phyloP scores from a whole-genome alignment of 2,329 filamentous ascomycete genomes.

The Corinectria fuckeliana region DNA sequence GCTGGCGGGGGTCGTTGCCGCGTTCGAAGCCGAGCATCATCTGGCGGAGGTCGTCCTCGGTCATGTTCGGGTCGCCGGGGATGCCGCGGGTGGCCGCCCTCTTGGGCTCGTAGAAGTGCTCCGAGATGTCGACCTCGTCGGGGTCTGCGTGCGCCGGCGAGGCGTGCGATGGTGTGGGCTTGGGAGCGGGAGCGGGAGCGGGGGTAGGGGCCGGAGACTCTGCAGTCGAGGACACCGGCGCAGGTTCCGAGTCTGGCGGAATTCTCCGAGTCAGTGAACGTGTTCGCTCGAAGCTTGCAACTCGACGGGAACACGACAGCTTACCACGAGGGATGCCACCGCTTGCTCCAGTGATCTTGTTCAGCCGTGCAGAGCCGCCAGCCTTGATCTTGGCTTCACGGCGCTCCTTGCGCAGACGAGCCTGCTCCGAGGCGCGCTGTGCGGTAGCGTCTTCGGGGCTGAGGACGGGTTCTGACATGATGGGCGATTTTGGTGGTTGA shows the following conservation, averaged over 20 bases:
- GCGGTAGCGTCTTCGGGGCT: conserved; percentile 54
- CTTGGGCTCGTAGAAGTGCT: conserved; percentile 70
- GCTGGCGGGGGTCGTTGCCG: conserved; percentile 35
- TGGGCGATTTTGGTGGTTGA: background rate
- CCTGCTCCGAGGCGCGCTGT: conserved; percentile 66
- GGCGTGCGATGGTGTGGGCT: conserved; percentile 40
- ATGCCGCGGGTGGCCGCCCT: conserved; percentile 42
- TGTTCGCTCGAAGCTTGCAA: background rate
- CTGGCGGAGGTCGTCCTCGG: conserved; percentile 68
- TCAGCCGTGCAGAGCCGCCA: conserved; percentile 72
- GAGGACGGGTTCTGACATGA: conserved; percentile 49
- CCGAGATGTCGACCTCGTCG: conserved; percentile 80
- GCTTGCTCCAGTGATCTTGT: conserved; percentile 76
- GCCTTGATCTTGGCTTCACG: conserved; percentile 80
- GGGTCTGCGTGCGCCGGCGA: conserved; percentile 64
- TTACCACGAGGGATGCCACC: conserved; percentile 46
- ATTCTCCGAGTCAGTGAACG: background rate
- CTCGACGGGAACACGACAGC: background rate
- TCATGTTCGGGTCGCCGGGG: conserved; percentile 46
- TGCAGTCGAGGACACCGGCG: conserved; percentile 29
- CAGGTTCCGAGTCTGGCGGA: conserved; percentile 17
- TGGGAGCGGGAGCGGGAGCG: conserved; percentile 20
- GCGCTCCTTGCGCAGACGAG: conserved; percentile 78
- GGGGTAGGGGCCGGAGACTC: conserved; percentile 42
- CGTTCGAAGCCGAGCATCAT: conserved; percentile 66